Base-by-base conservation (phyloP, 1,284 basidiomycete species). In the Leccinum subfulvum region DNA sequence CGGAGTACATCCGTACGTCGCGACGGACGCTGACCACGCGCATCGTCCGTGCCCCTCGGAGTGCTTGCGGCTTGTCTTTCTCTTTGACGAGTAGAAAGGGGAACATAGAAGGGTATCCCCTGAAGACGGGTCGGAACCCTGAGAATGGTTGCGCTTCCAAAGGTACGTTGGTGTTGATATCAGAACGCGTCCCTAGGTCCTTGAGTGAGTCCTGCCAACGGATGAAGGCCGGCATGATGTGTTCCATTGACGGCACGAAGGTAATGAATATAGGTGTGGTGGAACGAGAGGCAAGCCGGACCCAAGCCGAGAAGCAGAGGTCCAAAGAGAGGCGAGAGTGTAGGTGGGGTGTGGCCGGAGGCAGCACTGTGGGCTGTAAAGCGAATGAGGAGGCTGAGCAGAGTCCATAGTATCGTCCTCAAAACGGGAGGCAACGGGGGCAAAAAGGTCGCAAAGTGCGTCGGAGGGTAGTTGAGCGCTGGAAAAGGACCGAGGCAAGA, bases 171-270 rank as follows among this genome's bases (percentile, higher is more conserved):
- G 75, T 75, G 52, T 75, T 75, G 64, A 76, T 73, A 37, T 74
- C 70, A 41, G 74, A 70, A 53, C 58, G 71, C 9, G 61, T 59
- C 7, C 66, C 65, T 11, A 70, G 64, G 1, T 72, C 66, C 30
- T 77, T 77, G 28, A 82, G 81, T 3, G 82, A 81, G 64, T 91
- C 86, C 66, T 92, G 88, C 79, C 87, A 89, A 18, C 95, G 86
- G 62, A 97, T 89, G 73, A 89, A 95, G 0, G 92, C 83, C 14
- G 97, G 84, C 11, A 97, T 79, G 57, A 97, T 79, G 68, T 97
- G 95, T 73, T 97, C 95, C 61, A 91, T 91, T 87, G 2, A 90
- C 88, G 16, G 90, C 82, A 57, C 89, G 87, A 53, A 95, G 86
- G 72, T 94, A 97, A 69, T 88, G 84, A 16, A 85, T 75, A 73